Conservation (phyloP, 768 basidiomycete species). For the Clavaria fumosa region DNA sequence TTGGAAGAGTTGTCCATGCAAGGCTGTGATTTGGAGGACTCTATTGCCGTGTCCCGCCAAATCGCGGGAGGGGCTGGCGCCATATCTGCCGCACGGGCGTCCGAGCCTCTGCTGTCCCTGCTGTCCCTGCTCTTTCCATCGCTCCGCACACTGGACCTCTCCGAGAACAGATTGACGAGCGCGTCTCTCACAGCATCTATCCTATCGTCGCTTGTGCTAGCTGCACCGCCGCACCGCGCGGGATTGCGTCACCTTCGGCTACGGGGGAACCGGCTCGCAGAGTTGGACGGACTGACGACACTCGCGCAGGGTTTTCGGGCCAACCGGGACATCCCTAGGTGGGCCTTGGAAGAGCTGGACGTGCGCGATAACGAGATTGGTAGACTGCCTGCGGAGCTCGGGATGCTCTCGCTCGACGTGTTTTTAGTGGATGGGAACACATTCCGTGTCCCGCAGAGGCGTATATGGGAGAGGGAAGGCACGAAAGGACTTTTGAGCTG, state of each 20-base stretch:
- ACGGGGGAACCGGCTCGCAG: slow-evolving; percentile 50
- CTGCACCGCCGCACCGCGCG: slow-evolving; percentile 22
- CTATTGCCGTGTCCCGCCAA: slow-evolving; percentile 31
- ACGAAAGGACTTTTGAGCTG: slow-evolving; percentile 70
- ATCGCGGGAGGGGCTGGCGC: slow-evolving; percentile 19
- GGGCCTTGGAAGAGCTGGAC: slow-evolving; percentile 75
- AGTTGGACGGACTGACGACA: slow-evolving; percentile 44
- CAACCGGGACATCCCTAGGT: slow-evolving; percentile 42
- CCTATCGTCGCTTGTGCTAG: slow-evolving; percentile 36
- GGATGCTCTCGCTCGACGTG: slow-evolving; percentile 62
- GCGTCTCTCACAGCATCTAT: slow-evolving; percentile 32
- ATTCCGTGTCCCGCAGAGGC: slow-evolving; percentile 66
- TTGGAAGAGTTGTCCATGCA: slow-evolving; percentile 65
- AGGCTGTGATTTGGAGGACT: slow-evolving; percentile 53
- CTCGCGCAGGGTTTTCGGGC: slow-evolving; percentile 53
- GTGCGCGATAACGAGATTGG: slow-evolving; percentile 69
- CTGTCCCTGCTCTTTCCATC: slow-evolving; percentile 56
- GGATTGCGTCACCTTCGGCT: slow-evolving; percentile 54
- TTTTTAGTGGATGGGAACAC: slow-evolving; percentile 75
- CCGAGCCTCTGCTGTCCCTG: slow-evolving; percentile 40
- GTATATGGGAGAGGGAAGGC: slow-evolving; percentile 79
- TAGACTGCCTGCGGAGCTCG: slow-evolving; percentile 52
- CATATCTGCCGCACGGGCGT: slow-evolving; percentile 27
- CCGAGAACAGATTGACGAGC: slow-evolving; percentile 56
- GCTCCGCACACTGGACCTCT: slow-evolving; percentile 52